Evolutionary conservation across 106 monocot genomes (phyloP), one percentile per base, ranked within the genome.

Genomic region (Dioscorea dumetorum): DNA sequence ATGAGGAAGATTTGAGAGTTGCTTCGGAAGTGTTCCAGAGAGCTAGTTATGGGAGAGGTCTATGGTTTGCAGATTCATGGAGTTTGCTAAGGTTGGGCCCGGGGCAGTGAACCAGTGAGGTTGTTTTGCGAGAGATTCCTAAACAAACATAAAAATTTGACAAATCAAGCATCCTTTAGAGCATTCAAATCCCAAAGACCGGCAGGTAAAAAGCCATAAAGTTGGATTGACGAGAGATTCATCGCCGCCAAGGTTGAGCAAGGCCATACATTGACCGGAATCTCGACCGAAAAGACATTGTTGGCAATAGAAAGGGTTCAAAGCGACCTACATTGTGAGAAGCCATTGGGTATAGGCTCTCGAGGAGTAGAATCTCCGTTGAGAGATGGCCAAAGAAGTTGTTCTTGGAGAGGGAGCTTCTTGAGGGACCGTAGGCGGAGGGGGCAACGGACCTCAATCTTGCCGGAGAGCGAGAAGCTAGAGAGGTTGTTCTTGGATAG

Each of bases 81-180:
- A 82, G 69, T 81, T 90, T 59, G 84, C 72, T 22, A 94, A 28
- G 34, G 68, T 80, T 28, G 63, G 50, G 4, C n/a, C n/a, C n/a
- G n/a, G n/a, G 89, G 87, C 54, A 94, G 77, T 51, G 72, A 19
- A 28, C 93, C 93, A 48, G 81, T 82, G 33, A 94, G 79, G 41
- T 87, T 84, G 70, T 94, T 94, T 22, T 72, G 48, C 33, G 86
- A 79, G 2, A 94, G 80, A 57, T 82, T 64, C 81, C 93, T 94
- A 69, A 52, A 78, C 76, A 66, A 76, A 58, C 57, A 76, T n/a
- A 63, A 59, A 66, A 56, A 49, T 22, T 24, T 12, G 93, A 94
- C 23, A 94, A 75, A 75, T 94, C 89, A 20, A 94, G 86, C 28
- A 69, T 63, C 49, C 79, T 33, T 4, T n/a, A 90, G 71, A 18